Base-by-base conservation (phyloP, 805 yeast genomes). In the Metschnikowia hibisci region DNA sequence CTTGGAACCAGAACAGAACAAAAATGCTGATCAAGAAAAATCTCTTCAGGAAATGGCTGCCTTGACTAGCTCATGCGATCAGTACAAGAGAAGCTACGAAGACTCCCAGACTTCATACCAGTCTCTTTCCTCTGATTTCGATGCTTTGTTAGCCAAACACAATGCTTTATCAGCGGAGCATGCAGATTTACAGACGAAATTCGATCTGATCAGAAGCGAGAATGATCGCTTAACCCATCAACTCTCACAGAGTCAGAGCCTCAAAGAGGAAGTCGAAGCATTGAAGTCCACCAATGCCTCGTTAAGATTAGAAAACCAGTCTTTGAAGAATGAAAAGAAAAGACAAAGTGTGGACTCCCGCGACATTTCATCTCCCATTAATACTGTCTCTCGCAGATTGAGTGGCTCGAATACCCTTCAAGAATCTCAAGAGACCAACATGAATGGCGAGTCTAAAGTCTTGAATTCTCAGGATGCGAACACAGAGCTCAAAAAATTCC, bases 251-350 rank as follows among this genome's bases (percentile, higher is more conserved):
- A 6, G 27, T 14, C 23, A 23, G 29, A 27, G 31, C 20, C 44
- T 50, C 9, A 45, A 41, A 15, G 25, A 37, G 6, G 70, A 68
- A 28, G 42, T 60, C 22, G 67, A 65, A 26, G 39, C 51, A 9
- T 51, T 67, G 42, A 66, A 62, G 37, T 36, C 66, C 4, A 42
- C 57, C 6, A 60, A 56, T 38, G 66, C 73, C 4, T 57, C 64
- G 14, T 60, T 69, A 35, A 55, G 69, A 35, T 57, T 67, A 37
- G 74, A 69, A 42, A 66, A 63, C 42, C 68, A 66, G 46, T 56
- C 67, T 5, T 57, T 69, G 46, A 68, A 67, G 52, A 58, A 53
- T 32, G 40, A 37, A 37, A 37, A 30, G 23, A 30, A 13, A 22
- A 28, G 40, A 29, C 15, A 11, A 14, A 30, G 34, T 8, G 13